Evolutionary conservation across 2,329 filamentous ascomycete species (phyloP), one percentile per base, ranked within the genome.

Genomic region (Penicillium polonicum): DNA sequence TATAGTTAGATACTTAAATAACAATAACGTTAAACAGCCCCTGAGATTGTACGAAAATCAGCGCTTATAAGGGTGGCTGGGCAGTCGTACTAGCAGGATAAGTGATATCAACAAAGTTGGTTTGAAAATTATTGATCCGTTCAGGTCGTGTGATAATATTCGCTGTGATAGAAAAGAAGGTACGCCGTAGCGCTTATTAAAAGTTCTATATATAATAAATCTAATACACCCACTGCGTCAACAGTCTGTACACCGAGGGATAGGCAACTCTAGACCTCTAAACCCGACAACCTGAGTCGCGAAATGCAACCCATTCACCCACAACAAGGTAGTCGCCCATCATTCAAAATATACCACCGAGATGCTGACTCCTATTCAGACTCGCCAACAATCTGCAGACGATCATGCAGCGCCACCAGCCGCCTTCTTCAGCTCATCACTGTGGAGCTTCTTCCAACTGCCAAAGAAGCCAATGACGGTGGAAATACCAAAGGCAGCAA

Each of bases 401-500:
- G 21, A 3, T 49, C 17, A 49, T 38, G 21, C 46, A 27, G 33
- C 46, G 15, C 46, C 46, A 38, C 46, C 46, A 23, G 29, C 5
- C 13, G 46, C 21, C 21, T 49, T 49, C 46, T 49, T 49, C 46
- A 38, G 15, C 13, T 49, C 46, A 9, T 38, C 17, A 27, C 33
- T 33, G 21, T 38, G 21, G 21, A 49, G 21, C 33, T 49, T 49
- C 21, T 49, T 38, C 46, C 46, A 49, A 23, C 33, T 49, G 17
- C 46, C 46, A 49, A 49, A 49, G 5, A 9, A 61, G 48, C 36
- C 62, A 52, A 15, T 15, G 13, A 60, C 36, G 8, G 58, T 58
- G 21, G 58, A 53, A 3, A 71, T 67, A 55, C 73, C 51, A 44
- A 51, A 61, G n/a, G 50, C 54, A n/a, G 53, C 50, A 39, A 60